Evolutionary conservation across 805 yeast genomes (phyloP).

Genomic region (Debaryomyces maramus): DNA sequence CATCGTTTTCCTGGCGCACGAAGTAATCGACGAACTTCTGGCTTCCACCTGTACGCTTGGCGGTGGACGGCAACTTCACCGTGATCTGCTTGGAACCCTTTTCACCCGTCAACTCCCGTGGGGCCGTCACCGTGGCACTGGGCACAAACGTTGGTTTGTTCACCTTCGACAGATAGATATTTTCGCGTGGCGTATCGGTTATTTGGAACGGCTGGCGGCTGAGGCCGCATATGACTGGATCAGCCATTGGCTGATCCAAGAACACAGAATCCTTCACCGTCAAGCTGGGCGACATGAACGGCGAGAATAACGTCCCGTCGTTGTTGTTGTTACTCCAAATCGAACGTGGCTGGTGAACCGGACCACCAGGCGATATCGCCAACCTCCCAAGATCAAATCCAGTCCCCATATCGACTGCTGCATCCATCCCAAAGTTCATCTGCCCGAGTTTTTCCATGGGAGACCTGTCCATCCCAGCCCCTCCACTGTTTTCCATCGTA

Average conservation of each 20-base stretch:
- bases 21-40: neutral
- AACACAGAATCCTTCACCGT: too few relatives aligned
- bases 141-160: constrained; percentile 20
- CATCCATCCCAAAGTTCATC: too few relatives aligned
- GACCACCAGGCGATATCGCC: neutral
- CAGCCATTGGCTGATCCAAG: too few relatives aligned
- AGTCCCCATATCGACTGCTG: too few relatives aligned
- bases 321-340: neutral
- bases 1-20: neutral
- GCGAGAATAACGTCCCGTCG: constrained; percentile 4
- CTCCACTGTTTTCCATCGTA: too few relatives aligned
- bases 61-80: neutral
- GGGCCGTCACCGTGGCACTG: neutral
- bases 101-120: neutral
- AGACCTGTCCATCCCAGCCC: too few relatives aligned
- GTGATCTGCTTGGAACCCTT: neutral
- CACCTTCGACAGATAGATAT: constrained; percentile 15
- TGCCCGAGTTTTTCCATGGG: too few relatives aligned
- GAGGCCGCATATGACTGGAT: too few relatives aligned
- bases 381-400: too few relatives aligned
- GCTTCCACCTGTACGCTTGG: neutral
- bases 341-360: constrained; percentile 6
- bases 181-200: constrained; percentile 8
- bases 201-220: too few relatives aligned
- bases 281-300: constrained; percentile 1